Percentiles rank a stretch among this genome's conserved stretches.
phyloP scores from a whole-genome alignment of 176 grass and related monocot species.

The Rhynchospora breviuscula region DNA sequence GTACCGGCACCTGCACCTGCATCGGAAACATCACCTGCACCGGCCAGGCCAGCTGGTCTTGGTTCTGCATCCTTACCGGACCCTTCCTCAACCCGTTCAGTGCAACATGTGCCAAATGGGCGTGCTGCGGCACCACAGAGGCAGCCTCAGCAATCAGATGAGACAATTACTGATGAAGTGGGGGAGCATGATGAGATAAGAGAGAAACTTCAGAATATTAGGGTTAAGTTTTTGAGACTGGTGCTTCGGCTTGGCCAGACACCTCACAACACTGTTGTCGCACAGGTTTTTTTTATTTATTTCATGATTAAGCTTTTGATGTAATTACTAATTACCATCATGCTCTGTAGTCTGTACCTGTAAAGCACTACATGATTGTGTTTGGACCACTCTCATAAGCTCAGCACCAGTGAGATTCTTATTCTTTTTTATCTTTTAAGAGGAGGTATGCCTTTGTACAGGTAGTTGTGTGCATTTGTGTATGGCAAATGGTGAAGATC shows the following conservation, averaged over 20 bases:
- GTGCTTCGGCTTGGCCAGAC: conserved; percentile 83
- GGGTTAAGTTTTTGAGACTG: conserved; percentile 84
- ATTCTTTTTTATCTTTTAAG: background rate
- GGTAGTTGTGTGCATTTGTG: background rate
- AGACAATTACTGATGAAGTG: conserved; percentile 41
- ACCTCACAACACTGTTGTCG: conserved; percentile 83
- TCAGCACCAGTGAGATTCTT: background rate
- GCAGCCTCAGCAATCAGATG: conserved; percentile 33
- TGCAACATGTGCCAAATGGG: conserved; percentile 38
- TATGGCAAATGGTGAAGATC: background rate
- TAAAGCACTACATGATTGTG: background rate
- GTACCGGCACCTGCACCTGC: conserved; percentile 10
- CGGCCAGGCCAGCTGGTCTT: conserved; percentile 65
- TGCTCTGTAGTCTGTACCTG: background rate
- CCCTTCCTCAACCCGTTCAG: conserved; percentile 48
- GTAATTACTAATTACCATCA: background rate
- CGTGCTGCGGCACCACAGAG: conserved; percentile 20
- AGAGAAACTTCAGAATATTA: conserved; percentile 89
- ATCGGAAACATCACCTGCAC: conserved; percentile 27
- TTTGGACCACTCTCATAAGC: background rate
- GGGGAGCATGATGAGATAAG: conserved; percentile 79
- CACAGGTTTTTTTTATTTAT: conserved; percentile 39
- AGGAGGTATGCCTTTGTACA: background rate
- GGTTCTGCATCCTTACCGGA: conserved; percentile 57
- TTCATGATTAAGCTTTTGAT: background rate